Conservation (phyloP, 306 rosid species). For the Cucumis melo region DNA sequence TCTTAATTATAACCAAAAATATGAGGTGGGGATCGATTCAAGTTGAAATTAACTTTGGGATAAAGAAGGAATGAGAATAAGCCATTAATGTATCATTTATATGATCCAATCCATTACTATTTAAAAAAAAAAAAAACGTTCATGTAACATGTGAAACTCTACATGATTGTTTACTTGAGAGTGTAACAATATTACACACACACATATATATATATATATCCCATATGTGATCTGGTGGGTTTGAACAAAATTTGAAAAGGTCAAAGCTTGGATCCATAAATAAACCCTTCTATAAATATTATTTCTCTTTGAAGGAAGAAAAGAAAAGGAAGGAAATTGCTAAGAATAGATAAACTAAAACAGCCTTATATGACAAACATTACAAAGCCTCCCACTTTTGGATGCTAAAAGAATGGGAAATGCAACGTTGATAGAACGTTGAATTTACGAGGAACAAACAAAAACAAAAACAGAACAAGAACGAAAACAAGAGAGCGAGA, state of each 20-base stretch:
- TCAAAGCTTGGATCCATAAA: neutral
- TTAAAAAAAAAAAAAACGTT: no score
- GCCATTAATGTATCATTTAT: no score
- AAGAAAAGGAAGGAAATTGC: neutral
- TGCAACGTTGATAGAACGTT: conserved; percentile 21
- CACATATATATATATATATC: no score
- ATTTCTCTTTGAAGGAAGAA: neutral
- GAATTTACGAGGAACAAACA: neutral
- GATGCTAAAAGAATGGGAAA: conserved; percentile 26
- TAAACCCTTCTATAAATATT: neutral
- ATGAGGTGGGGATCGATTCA: no score
- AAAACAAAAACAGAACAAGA: neutral
- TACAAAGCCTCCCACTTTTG: conserved; percentile 22
- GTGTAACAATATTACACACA: neutral
- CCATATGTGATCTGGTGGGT: neutral
- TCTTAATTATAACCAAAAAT: no score
- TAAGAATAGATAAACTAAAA: neutral
- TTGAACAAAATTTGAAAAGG: neutral
- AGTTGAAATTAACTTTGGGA: no score
- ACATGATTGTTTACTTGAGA: neutral
- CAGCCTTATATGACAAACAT: neutral
- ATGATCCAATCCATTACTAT: no score
- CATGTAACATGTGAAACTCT: neutral
- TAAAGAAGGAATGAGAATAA: no score
- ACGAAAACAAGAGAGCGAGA: no score